These are phyloP conservation scores for Fagopyrum tataricum DNA, from an alignment of 148 eudicot genomes.

Conservation along the genomic window DNA sequence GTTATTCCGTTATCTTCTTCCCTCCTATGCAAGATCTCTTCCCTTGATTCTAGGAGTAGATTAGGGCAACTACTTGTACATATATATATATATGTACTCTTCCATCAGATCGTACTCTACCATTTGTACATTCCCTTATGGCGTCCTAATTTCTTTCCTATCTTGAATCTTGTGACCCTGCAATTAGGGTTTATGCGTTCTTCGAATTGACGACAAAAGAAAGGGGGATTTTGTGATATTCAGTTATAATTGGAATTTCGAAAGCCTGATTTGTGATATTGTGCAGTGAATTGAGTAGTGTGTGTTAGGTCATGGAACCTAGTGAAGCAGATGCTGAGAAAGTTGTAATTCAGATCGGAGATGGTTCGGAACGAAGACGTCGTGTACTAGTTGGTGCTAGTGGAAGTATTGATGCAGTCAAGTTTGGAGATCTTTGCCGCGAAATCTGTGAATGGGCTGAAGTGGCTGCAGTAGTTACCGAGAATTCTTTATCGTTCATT, in stretches of 20 bases:
- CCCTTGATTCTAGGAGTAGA: too few species aligned
- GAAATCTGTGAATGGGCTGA: conserved; percentile 97
- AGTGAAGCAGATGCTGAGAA: not conserved
- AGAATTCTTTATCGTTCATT: conserved; percentile 64
- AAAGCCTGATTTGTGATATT: not conserved
- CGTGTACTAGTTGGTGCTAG: conserved; percentile 84
- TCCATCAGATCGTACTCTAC: too few species aligned
- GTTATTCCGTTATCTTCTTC: too few species aligned
- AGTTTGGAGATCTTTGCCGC: conserved; percentile 73
- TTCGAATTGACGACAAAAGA: not conserved
- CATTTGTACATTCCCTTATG: too few species aligned
- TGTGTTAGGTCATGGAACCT: not conserved
- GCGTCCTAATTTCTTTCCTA: not conserved
- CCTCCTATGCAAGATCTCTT: too few species aligned
- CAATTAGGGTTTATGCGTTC: not conserved
- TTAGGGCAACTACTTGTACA: too few species aligned
- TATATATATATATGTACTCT: too few species aligned
- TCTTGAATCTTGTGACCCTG: not conserved
- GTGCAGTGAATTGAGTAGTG: not conserved
- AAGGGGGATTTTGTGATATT: too few species aligned
- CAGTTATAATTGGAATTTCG: too few species aligned
- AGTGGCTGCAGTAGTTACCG: conserved; percentile 69
- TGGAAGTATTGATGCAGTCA: conserved; percentile 93
- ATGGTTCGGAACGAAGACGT: conserved; percentile 39
- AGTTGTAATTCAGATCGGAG: too few species aligned